Evolutionary conservation across 768 basidiomycete species (phyloP).

Genomic region (Collybiopsis luxurians): DNA sequence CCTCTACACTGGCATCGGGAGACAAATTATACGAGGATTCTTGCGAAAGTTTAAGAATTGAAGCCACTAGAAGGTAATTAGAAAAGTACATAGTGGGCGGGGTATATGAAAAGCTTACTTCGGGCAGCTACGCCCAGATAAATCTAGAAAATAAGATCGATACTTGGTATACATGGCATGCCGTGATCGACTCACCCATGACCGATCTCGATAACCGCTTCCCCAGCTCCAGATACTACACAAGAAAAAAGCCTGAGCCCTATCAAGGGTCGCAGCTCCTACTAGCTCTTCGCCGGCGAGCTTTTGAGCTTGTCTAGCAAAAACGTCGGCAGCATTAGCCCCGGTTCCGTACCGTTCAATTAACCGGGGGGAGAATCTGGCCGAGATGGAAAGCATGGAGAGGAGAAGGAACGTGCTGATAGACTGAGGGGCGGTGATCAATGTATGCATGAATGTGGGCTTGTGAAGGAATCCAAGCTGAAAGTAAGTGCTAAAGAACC

Average conservation of each 20-base stretch:
- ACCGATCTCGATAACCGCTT: conserved; percentile 12
- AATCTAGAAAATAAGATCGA: not conserved
- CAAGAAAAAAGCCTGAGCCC: conserved; percentile 13
- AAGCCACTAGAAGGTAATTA: conserved; percentile 6
- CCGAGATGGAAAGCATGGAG: conserved; percentile 12
- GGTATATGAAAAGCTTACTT: conserved; percentile 6
- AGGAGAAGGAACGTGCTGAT: conserved; percentile 11
- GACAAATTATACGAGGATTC: conserved; percentile 8
- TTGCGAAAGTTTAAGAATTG: conserved; percentile 11
- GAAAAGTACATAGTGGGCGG: not conserved
- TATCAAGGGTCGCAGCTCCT: conserved; percentile 8
- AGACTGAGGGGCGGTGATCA: conserved; percentile 7
- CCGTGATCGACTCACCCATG: not conserved
- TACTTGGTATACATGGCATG: not conserved
- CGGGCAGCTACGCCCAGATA: conserved; percentile 12
- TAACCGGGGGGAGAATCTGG: conserved; percentile 10
- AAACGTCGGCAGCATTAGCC: conserved; percentile 9
- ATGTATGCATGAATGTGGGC: conserved; percentile 13
- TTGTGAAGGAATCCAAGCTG: conserved; percentile 11
- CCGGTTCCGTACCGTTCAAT: conserved; percentile 10
- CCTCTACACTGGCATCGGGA: conserved; percentile 10
- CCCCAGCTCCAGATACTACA: conserved; percentile 13
- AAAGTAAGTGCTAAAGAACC: conserved; percentile 13
- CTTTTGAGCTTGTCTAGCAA: conserved; percentile 10
- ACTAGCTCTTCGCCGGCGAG: conserved; percentile 10